phyloP scores from a whole-genome alignment of 371 early-diverging fungal species.

The Apophysomyces trapeziformis region DNA sequence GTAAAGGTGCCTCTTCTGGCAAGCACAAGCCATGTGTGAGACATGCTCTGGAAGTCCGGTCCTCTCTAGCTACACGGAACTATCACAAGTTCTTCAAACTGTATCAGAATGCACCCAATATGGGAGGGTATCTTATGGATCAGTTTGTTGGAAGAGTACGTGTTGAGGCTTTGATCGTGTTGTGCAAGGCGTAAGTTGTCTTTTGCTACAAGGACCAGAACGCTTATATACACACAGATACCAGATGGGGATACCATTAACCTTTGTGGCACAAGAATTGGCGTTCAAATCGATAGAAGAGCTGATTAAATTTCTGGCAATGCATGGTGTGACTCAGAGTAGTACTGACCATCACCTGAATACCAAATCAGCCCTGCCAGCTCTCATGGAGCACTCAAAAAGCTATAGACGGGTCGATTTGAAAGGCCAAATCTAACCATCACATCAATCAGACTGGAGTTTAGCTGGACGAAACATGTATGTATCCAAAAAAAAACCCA shows the following conservation, averaged over 20 bases:
- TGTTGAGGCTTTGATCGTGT: conserved; percentile 64
- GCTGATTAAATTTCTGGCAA: conserved; percentile 44
- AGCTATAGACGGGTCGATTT: conserved; percentile 69
- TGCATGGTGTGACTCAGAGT: conserved; percentile 24
- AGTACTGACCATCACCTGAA: conserved; percentile 36
- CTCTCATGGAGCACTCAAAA: conserved; percentile 44
- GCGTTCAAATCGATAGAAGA: conserved; percentile 44
- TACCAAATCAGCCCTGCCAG: conserved; percentile 55
- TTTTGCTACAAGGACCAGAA: not conserved
- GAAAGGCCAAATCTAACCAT: conserved; percentile 60
- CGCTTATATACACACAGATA: conserved; percentile 35
- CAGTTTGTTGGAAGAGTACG: conserved; percentile 89
- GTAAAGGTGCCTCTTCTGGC: conserved; percentile 4
- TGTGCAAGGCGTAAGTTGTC: conserved; percentile 69
- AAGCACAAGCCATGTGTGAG: conserved; percentile 39
- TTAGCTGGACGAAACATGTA: too few species aligned
- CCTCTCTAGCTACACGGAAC: conserved; percentile 77
- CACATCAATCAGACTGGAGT: too few species aligned
- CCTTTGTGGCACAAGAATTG: conserved; percentile 47
- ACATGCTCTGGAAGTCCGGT: conserved; percentile 86
- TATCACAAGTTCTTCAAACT: conserved; percentile 83
- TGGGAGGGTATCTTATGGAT: conserved; percentile 87
- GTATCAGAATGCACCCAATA: conserved; percentile 80
- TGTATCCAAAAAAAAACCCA: too few species aligned
- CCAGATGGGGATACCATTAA: conserved; percentile 51